Evolutionary conservation across 192 early-diverging fungal genomes (phyloP).

Genomic region (Umbelopsis ramanniana): DNA sequence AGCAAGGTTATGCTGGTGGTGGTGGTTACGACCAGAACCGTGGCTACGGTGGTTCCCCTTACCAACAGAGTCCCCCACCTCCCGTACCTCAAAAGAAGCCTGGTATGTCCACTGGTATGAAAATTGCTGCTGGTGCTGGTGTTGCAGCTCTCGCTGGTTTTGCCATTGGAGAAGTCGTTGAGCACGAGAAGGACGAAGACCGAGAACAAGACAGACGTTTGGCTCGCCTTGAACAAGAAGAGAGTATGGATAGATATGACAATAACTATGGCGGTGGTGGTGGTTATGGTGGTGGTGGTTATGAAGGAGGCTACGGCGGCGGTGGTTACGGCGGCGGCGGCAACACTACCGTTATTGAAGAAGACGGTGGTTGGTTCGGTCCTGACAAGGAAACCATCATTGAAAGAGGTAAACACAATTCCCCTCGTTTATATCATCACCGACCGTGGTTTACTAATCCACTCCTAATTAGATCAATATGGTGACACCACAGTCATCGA

Average conservation of each 20-base stretch:
- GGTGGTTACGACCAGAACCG: background rate
- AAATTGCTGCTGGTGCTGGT: slow-evolving; percentile 35
- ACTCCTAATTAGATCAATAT: slow-evolving; percentile 29
- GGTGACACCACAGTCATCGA: slow-evolving; percentile 29
- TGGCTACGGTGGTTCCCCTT: slow-evolving; percentile 23
- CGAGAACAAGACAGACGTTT: slow-evolving; percentile 30
- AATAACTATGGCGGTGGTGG: background rate
- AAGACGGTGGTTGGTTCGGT: slow-evolving; percentile 38
- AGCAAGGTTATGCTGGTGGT: slow-evolving; percentile 2
- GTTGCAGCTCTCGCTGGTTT: slow-evolving; percentile 35
- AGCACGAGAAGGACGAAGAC: slow-evolving; percentile 33
- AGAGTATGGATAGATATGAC: background rate
- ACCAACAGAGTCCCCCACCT: slow-evolving; percentile 25
- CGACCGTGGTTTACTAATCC: background rate
- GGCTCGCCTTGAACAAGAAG: slow-evolving; percentile 31
- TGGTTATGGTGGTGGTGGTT: slow-evolving; percentile 21
- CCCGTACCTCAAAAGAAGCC: slow-evolving; percentile 28
- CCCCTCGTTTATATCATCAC: too few relatives aligned
- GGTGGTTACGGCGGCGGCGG: slow-evolving; percentile 29
- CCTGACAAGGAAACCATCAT: slow-evolving; percentile 30
- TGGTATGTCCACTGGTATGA: slow-evolving; percentile 32
- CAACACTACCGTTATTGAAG: slow-evolving; percentile 34
- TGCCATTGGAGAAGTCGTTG: slow-evolving; percentile 37
- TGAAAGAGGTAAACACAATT: slow-evolving; percentile 24
- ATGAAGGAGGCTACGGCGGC: slow-evolving; percentile 20